A percentile compares a stretch with the other conserved stretches of the same genome.
phyloP scores from a whole-genome alignment of 2,329 filamentous ascomycete species.

The Annulohypoxylon truncatum region DNA sequence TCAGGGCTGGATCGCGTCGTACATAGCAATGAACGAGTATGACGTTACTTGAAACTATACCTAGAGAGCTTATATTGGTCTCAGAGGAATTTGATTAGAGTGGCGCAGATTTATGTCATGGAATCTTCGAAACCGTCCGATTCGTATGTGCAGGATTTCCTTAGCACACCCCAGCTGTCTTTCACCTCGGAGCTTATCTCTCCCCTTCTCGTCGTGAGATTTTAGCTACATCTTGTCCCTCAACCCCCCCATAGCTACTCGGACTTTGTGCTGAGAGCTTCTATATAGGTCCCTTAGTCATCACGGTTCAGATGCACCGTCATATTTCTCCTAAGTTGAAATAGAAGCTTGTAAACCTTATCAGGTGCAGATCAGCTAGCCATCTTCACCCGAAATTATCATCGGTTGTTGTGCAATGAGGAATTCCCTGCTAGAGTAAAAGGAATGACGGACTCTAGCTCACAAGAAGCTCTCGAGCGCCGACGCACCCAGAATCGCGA shows the following conservation, averaged over 20 bases:
- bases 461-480: conserved; percentile 23
- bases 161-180: neutral
- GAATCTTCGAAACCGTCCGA: neutral
- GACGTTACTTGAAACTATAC: conserved; percentile 2
- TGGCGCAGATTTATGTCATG: neutral
- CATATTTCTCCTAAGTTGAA: neutral
- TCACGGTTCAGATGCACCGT: neutral
- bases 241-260: neutral
- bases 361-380: neutral
- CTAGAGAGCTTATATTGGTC: neutral
- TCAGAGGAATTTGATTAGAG: neutral
- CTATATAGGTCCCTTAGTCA: neutral
- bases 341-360: conserved; percentile 5
- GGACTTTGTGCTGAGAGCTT: neutral
- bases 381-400: neutral
- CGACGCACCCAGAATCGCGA: conserved; percentile 37
- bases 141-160: conserved; percentile 1
- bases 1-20: neutral
- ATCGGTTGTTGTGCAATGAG: neutral
- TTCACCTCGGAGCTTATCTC: conserved; percentile 4
- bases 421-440: neutral
- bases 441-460: conserved; percentile 2
- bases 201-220: conserved; percentile 6
- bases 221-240: conserved; percentile 1
- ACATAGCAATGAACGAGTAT: neutral